Evolutionary conservation across 805 yeast species (phyloP), one percentile per base, ranked within the genome.

Genomic region (Barnettozyma siamensis): DNA sequence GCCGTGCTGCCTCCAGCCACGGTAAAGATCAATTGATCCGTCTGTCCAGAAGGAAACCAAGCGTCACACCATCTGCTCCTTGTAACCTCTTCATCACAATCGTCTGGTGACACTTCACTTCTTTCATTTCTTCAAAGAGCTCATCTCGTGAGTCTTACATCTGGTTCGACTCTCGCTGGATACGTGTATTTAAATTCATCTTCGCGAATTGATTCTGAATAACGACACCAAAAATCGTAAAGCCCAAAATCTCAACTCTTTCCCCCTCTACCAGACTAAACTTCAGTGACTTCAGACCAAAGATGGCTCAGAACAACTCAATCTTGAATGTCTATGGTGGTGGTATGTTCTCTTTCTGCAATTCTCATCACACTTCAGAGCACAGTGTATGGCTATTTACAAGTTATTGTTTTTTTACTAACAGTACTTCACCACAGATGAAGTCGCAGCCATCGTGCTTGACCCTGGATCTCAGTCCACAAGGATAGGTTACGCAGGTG

Each of bases 401-500:
- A n/a, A n/a, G 6, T 21, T 21, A 9, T 21, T 21, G 9, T 7
- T 9, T 21, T 15, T 24, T 26, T 29, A 28, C 33, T 20, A 26
- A 26, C 21, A n/a, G 19, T 13, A 4, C 7, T 7, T 9, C 11
- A 16, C n/a, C 21, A 17, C 43, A 52, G 93, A 91, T 64, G 99
- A 91, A 60, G 82, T 93, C 48, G 79, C 88, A 48, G 95, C 98
- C 21, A 72, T 93, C 3, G 95, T 91, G 27, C 69, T 91, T 20
- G 98, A 93, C 57, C 89, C 95, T 2, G 98, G 98, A 28, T 82
- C 96, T 10, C 78, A 72, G 46, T 67, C 78, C 45, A 88, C 96
- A 7, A 78, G 91, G 40, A 78, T 83, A 16, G 99, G 99, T 2
- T 88, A 77, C 62, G 89, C 97, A 3, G 98, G 98, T 10, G 91